Base-by-base conservation (phyloP, 2,329 filamentous ascomycete genomes). In the Phialemoniopsis sp. region DNA sequence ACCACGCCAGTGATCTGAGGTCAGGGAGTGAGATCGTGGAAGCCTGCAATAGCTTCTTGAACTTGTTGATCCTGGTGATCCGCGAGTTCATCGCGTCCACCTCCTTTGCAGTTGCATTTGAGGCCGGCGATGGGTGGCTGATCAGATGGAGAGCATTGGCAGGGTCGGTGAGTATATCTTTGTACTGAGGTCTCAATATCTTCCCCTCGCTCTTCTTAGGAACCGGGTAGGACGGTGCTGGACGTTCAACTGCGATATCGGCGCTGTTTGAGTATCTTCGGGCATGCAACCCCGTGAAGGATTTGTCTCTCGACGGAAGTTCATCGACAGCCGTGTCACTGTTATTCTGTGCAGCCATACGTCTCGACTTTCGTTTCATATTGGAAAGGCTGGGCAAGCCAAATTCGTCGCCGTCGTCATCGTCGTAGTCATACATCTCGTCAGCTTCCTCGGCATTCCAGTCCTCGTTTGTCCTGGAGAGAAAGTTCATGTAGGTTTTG, bases 51-150 rank as follows among this genome's bases (percentile, higher is more conserved):
- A 98, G 87, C 53, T 85, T 86, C 64, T 98, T 98, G 68, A 98
- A 98, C 59, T 97, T 97, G 67, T 98, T 96, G 59, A 98, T 98
- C 46, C 93, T 83, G 7, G 87, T 86, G 52, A 95, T 93, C 44
- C 89, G 82, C 33, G 90, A 86, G 41, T 87, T 90, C 57, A 95
- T 83, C 12, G 83, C 85, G 56, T 97, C 91, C 14, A 84, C 72
- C 57, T 96, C 89, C 59, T 94, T 97, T 2, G 83, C 75, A 1
- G 82, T 78, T 3, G 90, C 88, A 56, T 85, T 84, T 18, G 76
- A 66, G 10, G 88, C 80, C 34, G 87, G 72, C 1, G 87, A 68
- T 6, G 89, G 82, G 62, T 98, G 90, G 52, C 87, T 87, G 53
- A 98, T 97, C 8, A 98, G 78, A 59, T 98, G 91, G 33, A 98